phyloP scores from a whole-genome alignment of 805 yeast genomes.

The Ogataea allantospora region DNA sequence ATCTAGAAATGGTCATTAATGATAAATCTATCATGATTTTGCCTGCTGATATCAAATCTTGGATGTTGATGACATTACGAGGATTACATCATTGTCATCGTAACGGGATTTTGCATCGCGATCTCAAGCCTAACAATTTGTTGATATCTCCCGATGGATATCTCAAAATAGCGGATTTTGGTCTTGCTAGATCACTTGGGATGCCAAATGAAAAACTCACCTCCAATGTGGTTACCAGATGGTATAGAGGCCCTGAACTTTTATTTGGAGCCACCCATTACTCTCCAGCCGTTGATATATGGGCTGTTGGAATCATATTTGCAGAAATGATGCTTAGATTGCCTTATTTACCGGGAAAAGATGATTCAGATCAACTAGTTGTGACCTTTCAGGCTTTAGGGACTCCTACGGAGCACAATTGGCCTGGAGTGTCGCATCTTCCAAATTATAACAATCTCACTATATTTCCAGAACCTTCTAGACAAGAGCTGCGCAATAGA shows the following conservation, averaged over 20 bases:
- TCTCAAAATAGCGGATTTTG: slow-evolving; percentile 95
- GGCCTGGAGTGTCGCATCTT: slow-evolving; percentile 86
- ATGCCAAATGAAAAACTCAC: slow-evolving; percentile 76
- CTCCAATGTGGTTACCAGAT: slow-evolving; percentile 92
- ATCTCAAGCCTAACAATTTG: slow-evolving; percentile 89
- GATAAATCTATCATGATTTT: slow-evolving; percentile 74
- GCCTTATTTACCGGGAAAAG: slow-evolving; percentile 92
- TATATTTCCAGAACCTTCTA: slow-evolving; percentile 79
- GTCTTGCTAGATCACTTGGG: slow-evolving; percentile 84
- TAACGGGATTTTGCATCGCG: slow-evolving; percentile 86
- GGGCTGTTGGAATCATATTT: slow-evolving; percentile 97
- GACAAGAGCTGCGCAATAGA: slow-evolving; percentile 74
- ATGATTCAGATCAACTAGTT: slow-evolving; percentile 85
- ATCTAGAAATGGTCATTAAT: slow-evolving; percentile 83
- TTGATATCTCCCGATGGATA: slow-evolving; percentile 84
- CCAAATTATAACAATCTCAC: slow-evolving; percentile 73
- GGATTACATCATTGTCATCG: slow-evolving; percentile 97
- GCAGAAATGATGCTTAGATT: slow-evolving; percentile 94
- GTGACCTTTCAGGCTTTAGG: slow-evolving; percentile 96
- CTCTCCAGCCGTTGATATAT: slow-evolving; percentile 84
- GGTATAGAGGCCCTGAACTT: slow-evolving; percentile 97
- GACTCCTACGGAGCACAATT: slow-evolving; percentile 85
- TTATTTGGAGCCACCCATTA: slow-evolving; percentile 86
- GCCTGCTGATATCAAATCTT: slow-evolving; percentile 85
- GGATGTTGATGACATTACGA: slow-evolving; percentile 91